Conservation (phyloP, 2,329 filamentous ascomycete genomes). For the Metarhizium rileyi region DNA sequence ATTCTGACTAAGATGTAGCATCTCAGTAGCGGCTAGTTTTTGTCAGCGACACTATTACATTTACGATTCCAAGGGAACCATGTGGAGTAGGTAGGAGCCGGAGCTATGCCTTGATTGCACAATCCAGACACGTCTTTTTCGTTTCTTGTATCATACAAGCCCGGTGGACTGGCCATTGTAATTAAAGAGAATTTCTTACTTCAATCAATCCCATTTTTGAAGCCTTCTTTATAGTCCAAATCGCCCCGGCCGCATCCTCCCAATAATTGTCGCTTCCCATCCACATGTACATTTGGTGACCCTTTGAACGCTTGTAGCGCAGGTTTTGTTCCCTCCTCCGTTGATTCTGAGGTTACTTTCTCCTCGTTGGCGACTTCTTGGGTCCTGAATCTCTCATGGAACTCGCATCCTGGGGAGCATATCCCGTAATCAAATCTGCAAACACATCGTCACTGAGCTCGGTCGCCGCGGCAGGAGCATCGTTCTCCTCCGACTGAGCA, state of each 20-base stretch:
- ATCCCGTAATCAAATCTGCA: conserved; percentile 43
- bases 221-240: background rate
- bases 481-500: conserved; percentile 20
- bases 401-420: conserved; percentile 30
- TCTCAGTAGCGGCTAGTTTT: background rate
- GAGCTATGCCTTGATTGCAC: conserved; percentile 5
- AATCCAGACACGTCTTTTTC: conserved; percentile 16
- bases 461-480: conserved; percentile 19
- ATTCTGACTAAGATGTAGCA: conserved; percentile 36
- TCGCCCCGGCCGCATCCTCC: background rate
- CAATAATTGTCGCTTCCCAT: background rate
- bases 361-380: conserved; percentile 37
- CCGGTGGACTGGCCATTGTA: conserved; percentile 23
- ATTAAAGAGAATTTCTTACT: conserved; percentile 17
- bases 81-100: background rate
- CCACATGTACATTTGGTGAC: background rate
- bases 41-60: conserved; percentile 1
- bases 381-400: conserved; percentile 25
- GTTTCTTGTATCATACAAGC: conserved; percentile 25
- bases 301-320: background rate
- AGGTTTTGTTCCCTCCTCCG: too few species aligned
- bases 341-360: conserved; percentile 26
- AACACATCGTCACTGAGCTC: conserved; percentile 20
- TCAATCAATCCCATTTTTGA: background rate
- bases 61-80: conserved; percentile 8